A percentile compares a stretch with the other conserved stretches of the same genome.
These are phyloP conservation scores for Citrus australasica DNA, from an alignment of 345 rosid species.

Conservation along the genomic window DNA sequence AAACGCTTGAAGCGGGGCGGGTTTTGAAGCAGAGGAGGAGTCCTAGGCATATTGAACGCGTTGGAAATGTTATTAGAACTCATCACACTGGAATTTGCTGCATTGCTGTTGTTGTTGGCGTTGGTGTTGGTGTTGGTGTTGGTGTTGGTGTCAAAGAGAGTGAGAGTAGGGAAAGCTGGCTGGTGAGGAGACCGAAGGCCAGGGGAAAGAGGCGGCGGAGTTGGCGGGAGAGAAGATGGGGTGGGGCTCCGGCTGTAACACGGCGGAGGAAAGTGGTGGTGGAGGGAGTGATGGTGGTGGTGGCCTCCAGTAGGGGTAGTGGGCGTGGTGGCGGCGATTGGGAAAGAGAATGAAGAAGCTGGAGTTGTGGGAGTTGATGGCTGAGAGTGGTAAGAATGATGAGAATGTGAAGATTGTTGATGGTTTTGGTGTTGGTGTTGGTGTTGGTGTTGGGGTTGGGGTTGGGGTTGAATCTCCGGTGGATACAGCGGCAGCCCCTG, in stretches of 20 bases:
- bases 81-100: background rate
- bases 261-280: conserved; percentile 26
- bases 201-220: conserved; percentile 31
- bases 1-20: conserved; percentile 39
- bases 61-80: background rate
- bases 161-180: conserved; percentile 33
- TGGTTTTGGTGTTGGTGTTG: background rate
- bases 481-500: conserved; percentile 66
- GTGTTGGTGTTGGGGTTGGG: background rate
- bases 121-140: background rate
- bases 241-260: conserved; percentile 27
- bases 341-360: conserved; percentile 38
- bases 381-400: conserved; percentile 12
- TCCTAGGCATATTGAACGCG: conserved; percentile 34
- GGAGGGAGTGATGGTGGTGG: conserved; percentile 8
- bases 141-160: conserved; percentile 33
- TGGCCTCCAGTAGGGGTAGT: conserved; percentile 14
- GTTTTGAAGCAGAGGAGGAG: conserved; percentile 47
- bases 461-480: conserved; percentile 35
- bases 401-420: background rate
- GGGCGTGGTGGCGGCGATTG: conserved; percentile 10
- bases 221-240: conserved; percentile 22
- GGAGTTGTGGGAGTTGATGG: conserved; percentile 26
- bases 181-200: conserved; percentile 34
- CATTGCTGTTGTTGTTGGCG: background rate